phyloP scores from a whole-genome alignment of 1,284 basidiomycete genomes.

The Microbotryum lychnidis-dioicae region DNA sequence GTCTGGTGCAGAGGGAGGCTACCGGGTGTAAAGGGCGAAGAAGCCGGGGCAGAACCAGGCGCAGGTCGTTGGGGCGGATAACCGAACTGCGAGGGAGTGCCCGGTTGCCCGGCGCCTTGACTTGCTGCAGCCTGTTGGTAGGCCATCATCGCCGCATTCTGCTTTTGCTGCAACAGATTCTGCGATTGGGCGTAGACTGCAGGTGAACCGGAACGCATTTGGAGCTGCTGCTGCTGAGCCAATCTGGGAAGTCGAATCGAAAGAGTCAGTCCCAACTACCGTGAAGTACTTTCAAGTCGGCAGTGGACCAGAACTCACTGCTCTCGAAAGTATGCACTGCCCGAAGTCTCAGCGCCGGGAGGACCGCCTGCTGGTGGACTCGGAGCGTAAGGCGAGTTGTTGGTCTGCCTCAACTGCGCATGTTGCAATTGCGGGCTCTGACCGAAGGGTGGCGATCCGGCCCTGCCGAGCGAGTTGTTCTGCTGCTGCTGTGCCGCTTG shows the following conservation, averaged over 20 bases:
- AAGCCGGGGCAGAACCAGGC: background rate
- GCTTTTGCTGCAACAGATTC: background rate
- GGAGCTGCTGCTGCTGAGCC: conserved; percentile 14
- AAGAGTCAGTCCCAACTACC: background rate
- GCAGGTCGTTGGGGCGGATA: background rate
- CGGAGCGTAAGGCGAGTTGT: background rate
- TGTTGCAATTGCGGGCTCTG: conserved; percentile 19
- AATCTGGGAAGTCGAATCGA: conserved; percentile 3
- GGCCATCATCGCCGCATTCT: background rate
- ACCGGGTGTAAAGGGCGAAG: background rate
- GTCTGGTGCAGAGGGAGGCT: background rate
- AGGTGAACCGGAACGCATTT: conserved; percentile 8
- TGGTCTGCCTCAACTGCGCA: conserved; percentile 8
- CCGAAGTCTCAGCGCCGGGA: conserved; percentile 5
- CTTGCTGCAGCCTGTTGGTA: background rate
- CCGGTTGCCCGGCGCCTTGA: too few relatives aligned
- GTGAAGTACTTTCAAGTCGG: background rate
- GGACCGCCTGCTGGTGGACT: conserved; percentile 8
- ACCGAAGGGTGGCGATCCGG: conserved; percentile 2
- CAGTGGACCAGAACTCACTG: conserved; percentile 8
- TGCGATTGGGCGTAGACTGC: conserved; percentile 1
- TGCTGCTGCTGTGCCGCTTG: background rate
- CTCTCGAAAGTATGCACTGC: conserved; percentile 18
- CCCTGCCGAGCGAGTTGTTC: background rate
- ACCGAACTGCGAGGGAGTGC: background rate